Percentiles rank a stretch among this genome's conserved stretches.
These are phyloP conservation scores for Trametes polyzona DNA, from an alignment of 1,284 basidiomycete genomes.

Conservation along the genomic window DNA sequence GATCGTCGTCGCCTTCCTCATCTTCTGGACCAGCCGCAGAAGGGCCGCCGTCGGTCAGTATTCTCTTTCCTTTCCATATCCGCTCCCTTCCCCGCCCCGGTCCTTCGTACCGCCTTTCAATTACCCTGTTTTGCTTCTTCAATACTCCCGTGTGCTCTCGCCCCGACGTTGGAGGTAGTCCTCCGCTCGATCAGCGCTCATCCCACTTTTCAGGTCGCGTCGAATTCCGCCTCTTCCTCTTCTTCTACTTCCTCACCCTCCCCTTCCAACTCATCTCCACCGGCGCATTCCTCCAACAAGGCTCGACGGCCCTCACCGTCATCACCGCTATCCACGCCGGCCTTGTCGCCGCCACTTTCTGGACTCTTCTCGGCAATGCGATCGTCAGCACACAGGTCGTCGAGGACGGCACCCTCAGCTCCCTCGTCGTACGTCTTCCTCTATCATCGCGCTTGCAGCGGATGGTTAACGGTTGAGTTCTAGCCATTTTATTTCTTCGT, in stretches of 20 bases:
- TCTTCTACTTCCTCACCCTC: constrained; percentile 71
- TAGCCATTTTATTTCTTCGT: constrained; percentile 69
- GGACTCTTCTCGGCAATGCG: constrained; percentile 78
- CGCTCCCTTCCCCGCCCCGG: background rate
- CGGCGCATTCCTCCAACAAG: constrained; percentile 77
- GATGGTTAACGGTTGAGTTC: background rate
- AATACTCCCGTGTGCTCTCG: background rate
- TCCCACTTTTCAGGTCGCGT: constrained; percentile 55
- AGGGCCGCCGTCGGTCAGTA: constrained; percentile 55
- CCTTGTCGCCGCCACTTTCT: constrained; percentile 72
- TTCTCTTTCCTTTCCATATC: constrained; percentile 1
- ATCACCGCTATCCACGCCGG: constrained; percentile 79
- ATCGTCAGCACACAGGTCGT: constrained; percentile 83
- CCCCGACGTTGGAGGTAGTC: background rate
- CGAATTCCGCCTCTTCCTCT: constrained; percentile 69
- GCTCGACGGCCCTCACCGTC: constrained; percentile 65
- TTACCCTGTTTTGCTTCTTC: background rate
- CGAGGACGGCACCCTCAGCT: constrained; percentile 79
- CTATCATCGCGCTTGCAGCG: background rate
- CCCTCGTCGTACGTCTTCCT: constrained; percentile 59
- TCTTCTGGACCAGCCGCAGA: constrained; percentile 47
- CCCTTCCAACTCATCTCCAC: constrained; percentile 81
- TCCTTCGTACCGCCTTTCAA: constrained; percentile 19
- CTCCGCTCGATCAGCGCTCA: constrained; percentile 1
- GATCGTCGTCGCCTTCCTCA: constrained; percentile 51